Evolutionary conservation across 2,329 filamentous ascomycete genomes (phyloP).

Genomic region (Apiospora phragmitis): DNA sequence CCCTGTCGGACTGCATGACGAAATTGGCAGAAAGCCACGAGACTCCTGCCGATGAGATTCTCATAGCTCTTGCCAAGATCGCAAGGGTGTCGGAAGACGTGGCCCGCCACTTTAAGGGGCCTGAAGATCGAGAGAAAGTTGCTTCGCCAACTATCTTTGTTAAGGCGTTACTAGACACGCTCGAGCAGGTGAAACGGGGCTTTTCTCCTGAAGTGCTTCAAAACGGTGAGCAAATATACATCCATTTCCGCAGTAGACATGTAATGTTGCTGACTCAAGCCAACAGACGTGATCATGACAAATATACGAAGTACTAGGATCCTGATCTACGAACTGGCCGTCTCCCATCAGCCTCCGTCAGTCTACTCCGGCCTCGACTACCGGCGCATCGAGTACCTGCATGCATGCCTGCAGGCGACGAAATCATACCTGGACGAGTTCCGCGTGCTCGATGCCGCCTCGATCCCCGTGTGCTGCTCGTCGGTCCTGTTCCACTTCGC

Average conservation of each 20-base stretch:
- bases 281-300: slow-evolving; percentile 34
- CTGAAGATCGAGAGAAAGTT: slow-evolving; percentile 19
- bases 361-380: slow-evolving; percentile 16
- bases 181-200: slow-evolving; percentile 26
- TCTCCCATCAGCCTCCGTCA: slow-evolving; percentile 19
- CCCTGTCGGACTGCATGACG: slow-evolving; percentile 58
- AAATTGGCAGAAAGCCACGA: slow-evolving; percentile 47
- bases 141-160: slow-evolving; percentile 27
- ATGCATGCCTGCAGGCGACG: slow-evolving; percentile 24
- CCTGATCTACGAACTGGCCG: slow-evolving; percentile 37
- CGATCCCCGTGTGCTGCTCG: slow-evolving; percentile 21
- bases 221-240: slow-evolving; percentile 28
- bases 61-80: slow-evolving; percentile 36
- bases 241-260: neutral
- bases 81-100: slow-evolving; percentile 26
- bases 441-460: slow-evolving; percentile 19
- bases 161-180: slow-evolving; percentile 28
- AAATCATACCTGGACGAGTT: slow-evolving; percentile 25
- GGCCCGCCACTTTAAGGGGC: slow-evolving; percentile 22
- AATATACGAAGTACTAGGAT: slow-evolving; percentile 38
- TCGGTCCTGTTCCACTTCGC: slow-evolving; percentile 26
- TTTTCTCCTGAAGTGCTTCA: slow-evolving; percentile 25
- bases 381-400: slow-evolving; percentile 24
- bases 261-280: neutral
- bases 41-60: slow-evolving; percentile 47